Base-by-base conservation (phyloP, 1,284 basidiomycete species). In the Caloboletus firmus region DNA sequence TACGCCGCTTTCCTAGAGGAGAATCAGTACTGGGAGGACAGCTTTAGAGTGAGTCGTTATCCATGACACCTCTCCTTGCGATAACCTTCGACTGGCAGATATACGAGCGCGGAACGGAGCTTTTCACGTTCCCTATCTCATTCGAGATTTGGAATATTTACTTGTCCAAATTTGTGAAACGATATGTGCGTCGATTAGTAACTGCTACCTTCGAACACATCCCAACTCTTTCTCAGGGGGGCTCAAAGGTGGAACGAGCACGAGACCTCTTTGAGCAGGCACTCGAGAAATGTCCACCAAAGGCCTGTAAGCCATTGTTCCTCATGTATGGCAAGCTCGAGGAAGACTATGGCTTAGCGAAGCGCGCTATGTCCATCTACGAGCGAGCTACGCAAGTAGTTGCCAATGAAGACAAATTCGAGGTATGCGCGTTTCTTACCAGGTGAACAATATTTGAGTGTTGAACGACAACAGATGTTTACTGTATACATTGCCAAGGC, bases 141-240 rank as follows among this genome's bases (percentile, higher is more conserved):
- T 99, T 98, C 70, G 97, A 99, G 74, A 86, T 99, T 60, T 99
- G 97, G 96, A 99, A 99, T 70, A 96, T 98, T 54, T 99, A 98
- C 72, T 77, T 99, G 37, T 90, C 92, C 54, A 98, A 98, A 74
- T 99, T 99, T 69, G 84, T 96, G 59, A 96, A 95, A 74, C 89
- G 97, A 71, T 98, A 97, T 74, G 92, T 93, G 64, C 69, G 89
- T 80, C 28, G 31, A 32, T 12, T 22, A 44, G 42, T 34, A 22
- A 45, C 15, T 31, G 4, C 13, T 6, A 4, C 30, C 42, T 34
- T 34, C 52, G 26, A 24, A 47, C 46, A 42, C 40, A 44, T 40
- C 28, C 57, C 62, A 9, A 56, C 36, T 34, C 18, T 35, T 45
- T 42, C 42, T 30, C 54, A 93, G 91, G 93, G 91, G 46, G 97